These are phyloP conservation scores for Adiantum capillusveneris DNA, from an alignment of 75 land plant genomes.

Conservation along the genomic window DNA sequence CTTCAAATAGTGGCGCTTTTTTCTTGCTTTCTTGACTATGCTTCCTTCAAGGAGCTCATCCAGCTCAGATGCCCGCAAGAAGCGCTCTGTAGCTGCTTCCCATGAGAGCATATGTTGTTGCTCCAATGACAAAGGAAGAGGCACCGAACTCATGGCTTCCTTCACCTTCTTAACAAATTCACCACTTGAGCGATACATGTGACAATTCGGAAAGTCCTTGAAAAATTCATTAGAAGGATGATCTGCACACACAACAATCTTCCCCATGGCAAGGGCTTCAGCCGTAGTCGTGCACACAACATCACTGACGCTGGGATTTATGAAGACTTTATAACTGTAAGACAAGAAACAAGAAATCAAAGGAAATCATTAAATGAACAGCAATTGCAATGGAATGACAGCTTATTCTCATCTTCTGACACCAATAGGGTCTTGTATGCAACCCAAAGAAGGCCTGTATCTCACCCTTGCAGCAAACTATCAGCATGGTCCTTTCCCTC, in stretches of 20 bases:
- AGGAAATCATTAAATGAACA: too few relatives aligned
- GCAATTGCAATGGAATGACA: too few relatives aligned
- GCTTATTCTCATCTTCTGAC: too few relatives aligned
- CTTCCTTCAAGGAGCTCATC: slow-evolving; percentile 4
- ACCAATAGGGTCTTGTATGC: too few relatives aligned
- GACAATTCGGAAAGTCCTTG: slow-evolving; percentile 77
- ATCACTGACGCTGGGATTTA: slow-evolving; percentile 86
- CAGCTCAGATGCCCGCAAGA: slow-evolving; percentile 43
- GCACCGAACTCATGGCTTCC: slow-evolving; percentile 49
- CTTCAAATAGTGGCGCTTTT: neutral
- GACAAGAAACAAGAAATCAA: neutral
- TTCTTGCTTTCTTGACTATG: neutral
- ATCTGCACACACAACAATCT: slow-evolving; percentile 75
- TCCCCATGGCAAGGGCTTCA: slow-evolving; percentile 91
- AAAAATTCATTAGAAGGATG: slow-evolving; percentile 91
- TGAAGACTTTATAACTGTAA: slow-evolving; percentile 75
- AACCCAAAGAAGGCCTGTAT: too few relatives aligned
- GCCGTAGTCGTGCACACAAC: slow-evolving; percentile 90
- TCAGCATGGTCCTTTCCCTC: slow-evolving; percentile 84
- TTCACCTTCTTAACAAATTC: slow-evolving; percentile 49
- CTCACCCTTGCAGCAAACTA: slow-evolving; percentile 64
- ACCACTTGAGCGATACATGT: slow-evolving; percentile 26
- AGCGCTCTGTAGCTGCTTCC: slow-evolving; percentile 87
- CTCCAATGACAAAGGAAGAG: slow-evolving; percentile 40
- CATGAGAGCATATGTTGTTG: slow-evolving; percentile 61